Base-by-base conservation (phyloP, 495 filamentous ascomycete species). In the Penicillium simplicissimum region DNA sequence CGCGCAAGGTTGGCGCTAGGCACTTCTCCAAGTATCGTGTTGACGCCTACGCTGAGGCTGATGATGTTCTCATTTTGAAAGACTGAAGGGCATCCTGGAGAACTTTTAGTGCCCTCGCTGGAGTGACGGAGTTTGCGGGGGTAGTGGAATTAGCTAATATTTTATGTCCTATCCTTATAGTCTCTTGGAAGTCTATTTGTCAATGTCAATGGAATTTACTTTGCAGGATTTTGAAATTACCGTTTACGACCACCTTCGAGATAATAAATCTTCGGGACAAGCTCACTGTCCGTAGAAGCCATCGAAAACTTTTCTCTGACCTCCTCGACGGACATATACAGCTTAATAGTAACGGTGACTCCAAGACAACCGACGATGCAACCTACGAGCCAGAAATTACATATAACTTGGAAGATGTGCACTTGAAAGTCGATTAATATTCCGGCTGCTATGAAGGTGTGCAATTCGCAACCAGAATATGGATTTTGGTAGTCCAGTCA, bases 1-100 rank as follows among this genome's bases (percentile, higher is more conserved):
- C 82, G 57, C 74, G 77, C 52, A 73, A 71, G 25, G 73, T 83
- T 7, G 66, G 65, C 1, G 77, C 81, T 7, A 72, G 80, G 57
- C 73, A 84, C 59, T 85, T 86, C 64, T 67, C 63, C 17, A 66
- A 60, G 7, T 69, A 67, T 53, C 47, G 64, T 42, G 58, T 71
- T 43, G 57, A 66, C 49, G 59, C 60, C 9, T 66, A 66, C 23
- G 37, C 38, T 11, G 54, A 56, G 19, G 38, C 21, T 33, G 6
- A 43, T 17, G 37, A 56, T 10, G 54, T 19, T 40, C 7, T 55
- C 15, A 23, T 31, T 21, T 33, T 25, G 47, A 33, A 49, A 31
- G 14, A 15, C 23, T 49, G 25, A 31, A 33, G 21, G 47, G 23
- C 28, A 25, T 48, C 10, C 3, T 48, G 45, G 45, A 48, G 45